Percentiles rank a stretch among this genome's conserved stretches.
These are phyloP conservation scores for Collybiopsis confluens DNA, from an alignment of 768 basidiomycete genomes.

Conservation along the genomic window DNA sequence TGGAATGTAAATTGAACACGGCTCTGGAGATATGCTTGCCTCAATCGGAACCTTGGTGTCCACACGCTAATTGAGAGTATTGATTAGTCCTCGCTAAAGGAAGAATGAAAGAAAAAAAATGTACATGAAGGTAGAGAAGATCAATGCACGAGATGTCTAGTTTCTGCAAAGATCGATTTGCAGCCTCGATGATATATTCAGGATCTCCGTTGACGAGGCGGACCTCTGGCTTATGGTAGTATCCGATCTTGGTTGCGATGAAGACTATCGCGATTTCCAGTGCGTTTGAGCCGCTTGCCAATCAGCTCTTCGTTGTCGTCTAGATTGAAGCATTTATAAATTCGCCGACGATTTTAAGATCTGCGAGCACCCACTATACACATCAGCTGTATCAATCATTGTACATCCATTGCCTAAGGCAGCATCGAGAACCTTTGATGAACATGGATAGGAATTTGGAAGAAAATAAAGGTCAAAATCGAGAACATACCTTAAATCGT, in stretches of 20 bases:
- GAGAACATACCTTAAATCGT: slow-evolving; percentile 38
- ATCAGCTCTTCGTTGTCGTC: slow-evolving; percentile 35
- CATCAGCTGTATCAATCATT: slow-evolving; percentile 39
- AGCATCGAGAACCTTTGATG: slow-evolving; percentile 33
- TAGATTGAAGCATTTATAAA: neutral
- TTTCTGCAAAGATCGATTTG: slow-evolving; percentile 35
- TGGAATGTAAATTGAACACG: neutral
- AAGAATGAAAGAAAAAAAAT: neutral
- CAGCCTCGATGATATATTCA: slow-evolving; percentile 32
- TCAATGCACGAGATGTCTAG: slow-evolving; percentile 41
- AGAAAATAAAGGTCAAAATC: neutral
- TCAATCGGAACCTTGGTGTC: slow-evolving; percentile 38
- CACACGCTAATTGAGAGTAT: neutral
- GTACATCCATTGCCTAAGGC: slow-evolving; percentile 33
- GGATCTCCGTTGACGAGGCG: slow-evolving; percentile 22
- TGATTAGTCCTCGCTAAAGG: neutral
- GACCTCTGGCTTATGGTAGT: slow-evolving; percentile 6
- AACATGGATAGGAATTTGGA: neutral
- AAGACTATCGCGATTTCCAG: slow-evolving; percentile 39
- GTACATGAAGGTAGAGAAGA: slow-evolving; percentile 44
- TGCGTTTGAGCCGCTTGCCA: slow-evolving; percentile 39
- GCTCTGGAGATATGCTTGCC: slow-evolving; percentile 19
- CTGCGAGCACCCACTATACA: slow-evolving; percentile 21
- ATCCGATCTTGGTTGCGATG: slow-evolving; percentile 46
- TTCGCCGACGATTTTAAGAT: neutral